phyloP scores from a whole-genome alignment of 2,329 filamentous ascomycete species.

The Neonectria punicea region DNA sequence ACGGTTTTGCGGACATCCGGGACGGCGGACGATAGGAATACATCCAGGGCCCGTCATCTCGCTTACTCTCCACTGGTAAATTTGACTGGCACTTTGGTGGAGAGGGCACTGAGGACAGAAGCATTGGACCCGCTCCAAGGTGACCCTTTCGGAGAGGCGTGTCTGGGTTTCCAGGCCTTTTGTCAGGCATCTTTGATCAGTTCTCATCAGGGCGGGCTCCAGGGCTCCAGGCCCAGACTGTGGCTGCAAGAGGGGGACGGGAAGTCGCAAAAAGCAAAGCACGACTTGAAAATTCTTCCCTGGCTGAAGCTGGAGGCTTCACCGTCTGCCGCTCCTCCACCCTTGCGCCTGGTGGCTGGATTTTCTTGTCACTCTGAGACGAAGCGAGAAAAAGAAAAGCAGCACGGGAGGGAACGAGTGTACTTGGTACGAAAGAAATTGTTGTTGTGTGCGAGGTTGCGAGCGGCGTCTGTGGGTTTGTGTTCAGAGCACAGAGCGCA shows the following conservation, averaged over 20 bases:
- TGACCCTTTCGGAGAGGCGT: conserved; percentile 32
- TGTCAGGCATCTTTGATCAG: conserved; percentile 14
- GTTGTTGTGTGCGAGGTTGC: conserved; percentile 33
- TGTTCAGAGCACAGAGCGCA: conserved; percentile 33
- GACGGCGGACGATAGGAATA: conserved; percentile 42
- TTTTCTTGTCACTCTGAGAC: conserved; percentile 20
- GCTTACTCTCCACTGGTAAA: conserved; percentile 49
- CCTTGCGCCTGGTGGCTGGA: conserved; percentile 35
- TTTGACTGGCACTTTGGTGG: conserved; percentile 45
- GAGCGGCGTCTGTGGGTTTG: conserved; percentile 28
- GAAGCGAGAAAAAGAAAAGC: conserved; percentile 29
- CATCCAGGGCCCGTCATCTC: conserved; percentile 48
- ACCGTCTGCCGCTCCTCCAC: conserved; percentile 15
- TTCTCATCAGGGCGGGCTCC: conserved; percentile 21
- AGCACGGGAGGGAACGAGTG: conserved; percentile 27
- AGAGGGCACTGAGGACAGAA: conserved; percentile 17
- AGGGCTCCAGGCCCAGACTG: conserved; percentile 20
- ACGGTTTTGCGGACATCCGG: conserved; percentile 41
- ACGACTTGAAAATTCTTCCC: conserved; percentile 10
- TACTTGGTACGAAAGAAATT: conserved; percentile 19
- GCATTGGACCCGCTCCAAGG: conserved; percentile 27
- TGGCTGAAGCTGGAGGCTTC: conserved; percentile 20
- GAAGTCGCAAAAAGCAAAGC: conserved; percentile 26
- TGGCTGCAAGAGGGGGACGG: conserved; percentile 22
- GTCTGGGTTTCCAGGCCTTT: conserved; percentile 13